These are phyloP conservation scores for Teratosphaeria epicoccoides DNA, from an alignment of 2,329 filamentous ascomycete species.

Conservation along the genomic window DNA sequence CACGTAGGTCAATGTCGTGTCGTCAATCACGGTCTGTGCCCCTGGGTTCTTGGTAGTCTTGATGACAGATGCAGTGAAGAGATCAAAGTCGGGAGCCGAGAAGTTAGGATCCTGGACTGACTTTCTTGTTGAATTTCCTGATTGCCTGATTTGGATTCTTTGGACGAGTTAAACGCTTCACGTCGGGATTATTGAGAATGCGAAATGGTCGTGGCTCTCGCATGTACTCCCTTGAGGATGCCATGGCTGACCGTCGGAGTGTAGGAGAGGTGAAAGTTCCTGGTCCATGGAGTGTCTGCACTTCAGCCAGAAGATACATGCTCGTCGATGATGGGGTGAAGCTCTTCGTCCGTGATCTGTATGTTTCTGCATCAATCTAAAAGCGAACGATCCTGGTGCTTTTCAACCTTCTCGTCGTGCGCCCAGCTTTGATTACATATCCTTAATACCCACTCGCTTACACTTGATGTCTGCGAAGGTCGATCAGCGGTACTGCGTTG, in stretches of 20 bases:
- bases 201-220: not conserved
- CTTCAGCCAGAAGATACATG: too few species aligned
- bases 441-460: too few species aligned
- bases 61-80: not conserved
- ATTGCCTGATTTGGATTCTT: not conserved
- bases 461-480: too few species aligned
- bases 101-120: not conserved
- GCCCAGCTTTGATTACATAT: too few species aligned
- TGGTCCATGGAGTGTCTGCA: too few species aligned
- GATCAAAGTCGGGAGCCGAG: not conserved
- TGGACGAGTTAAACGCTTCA: not conserved
- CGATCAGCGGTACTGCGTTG: too few species aligned
- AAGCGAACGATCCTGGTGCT: not conserved
- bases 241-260: too few species aligned
- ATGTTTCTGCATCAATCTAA: not conserved
- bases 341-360: not conserved
- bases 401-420: not conserved
- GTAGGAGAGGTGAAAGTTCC: too few species aligned
- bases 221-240: not conserved
- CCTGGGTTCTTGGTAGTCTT: not conserved
- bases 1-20: not conserved
- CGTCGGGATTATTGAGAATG: not conserved
- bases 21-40: not conserved
- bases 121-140: not conserved
- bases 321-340: not conserved